phyloP scores from a whole-genome alignment of 2,329 filamentous ascomycete genomes.

The Pseudogymnoascus sp. region DNA sequence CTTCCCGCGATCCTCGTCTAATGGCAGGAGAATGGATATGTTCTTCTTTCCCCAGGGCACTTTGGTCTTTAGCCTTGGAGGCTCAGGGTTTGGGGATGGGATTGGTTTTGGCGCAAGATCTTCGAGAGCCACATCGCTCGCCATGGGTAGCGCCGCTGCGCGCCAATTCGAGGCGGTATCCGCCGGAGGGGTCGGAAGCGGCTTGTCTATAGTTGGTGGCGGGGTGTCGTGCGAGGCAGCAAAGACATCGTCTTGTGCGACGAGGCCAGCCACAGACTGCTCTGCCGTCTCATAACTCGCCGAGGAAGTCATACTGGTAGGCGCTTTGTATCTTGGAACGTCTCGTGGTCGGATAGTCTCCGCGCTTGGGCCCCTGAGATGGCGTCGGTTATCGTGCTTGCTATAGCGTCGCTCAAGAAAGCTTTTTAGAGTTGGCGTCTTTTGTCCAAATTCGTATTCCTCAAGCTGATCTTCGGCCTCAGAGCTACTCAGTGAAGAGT shows the following conservation, averaged over 20 bases:
- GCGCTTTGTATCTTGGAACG: slow-evolving; percentile 14
- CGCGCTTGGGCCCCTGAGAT: slow-evolving; percentile 23
- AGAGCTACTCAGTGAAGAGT: slow-evolving; percentile 65
- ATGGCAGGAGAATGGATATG: slow-evolving; percentile 61
- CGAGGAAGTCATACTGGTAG: slow-evolving; percentile 4
- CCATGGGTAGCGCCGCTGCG: slow-evolving; percentile 18
- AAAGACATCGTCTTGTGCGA: slow-evolving; percentile 1
- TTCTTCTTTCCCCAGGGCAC: slow-evolving; percentile 68
- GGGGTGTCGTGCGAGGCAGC: slow-evolving; percentile 1
- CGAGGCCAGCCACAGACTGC: neutral
- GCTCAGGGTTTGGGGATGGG: slow-evolving; percentile 31
- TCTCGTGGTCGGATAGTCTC: slow-evolving; percentile 25
- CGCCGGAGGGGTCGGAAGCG: slow-evolving; percentile 1
- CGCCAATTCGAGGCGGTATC: slow-evolving; percentile 14
- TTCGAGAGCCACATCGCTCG: slow-evolving; percentile 10
- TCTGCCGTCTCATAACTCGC: slow-evolving; percentile 7
- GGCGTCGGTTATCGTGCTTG: slow-evolving; percentile 21
- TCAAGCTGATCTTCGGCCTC: slow-evolving; percentile 40
- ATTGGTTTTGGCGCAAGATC: slow-evolving; percentile 13
- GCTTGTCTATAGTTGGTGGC: slow-evolving; percentile 8
- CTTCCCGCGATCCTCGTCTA: slow-evolving; percentile 57
- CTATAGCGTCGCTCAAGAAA: slow-evolving; percentile 22
- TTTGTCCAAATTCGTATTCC: slow-evolving; percentile 37
- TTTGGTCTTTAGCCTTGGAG: slow-evolving; percentile 60
- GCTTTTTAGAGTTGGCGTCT: slow-evolving; percentile 27